Evolutionary conservation across 75 land plant species (phyloP).

Genomic region (Pinus albicaulis): DNA sequence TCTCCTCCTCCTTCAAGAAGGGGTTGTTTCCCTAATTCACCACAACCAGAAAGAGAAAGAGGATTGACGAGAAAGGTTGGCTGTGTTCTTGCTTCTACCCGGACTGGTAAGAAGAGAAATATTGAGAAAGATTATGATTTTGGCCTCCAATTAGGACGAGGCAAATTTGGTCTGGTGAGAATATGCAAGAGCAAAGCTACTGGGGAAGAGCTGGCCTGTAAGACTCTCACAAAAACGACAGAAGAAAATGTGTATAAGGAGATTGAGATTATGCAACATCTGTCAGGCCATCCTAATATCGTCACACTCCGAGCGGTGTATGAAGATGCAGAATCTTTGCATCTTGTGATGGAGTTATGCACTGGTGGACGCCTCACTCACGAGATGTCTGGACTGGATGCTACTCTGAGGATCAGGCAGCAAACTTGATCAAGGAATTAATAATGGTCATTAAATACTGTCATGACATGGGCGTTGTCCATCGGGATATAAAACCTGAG

Average conservation of each 20-base stretch:
- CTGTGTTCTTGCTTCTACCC: slow-evolving; percentile 44
- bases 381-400: slow-evolving; percentile 13
- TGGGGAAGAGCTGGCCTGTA: slow-evolving; percentile 76
- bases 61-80: slow-evolving; percentile 62
- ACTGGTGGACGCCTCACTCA: slow-evolving; percentile 20
- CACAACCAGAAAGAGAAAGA: too few species aligned
- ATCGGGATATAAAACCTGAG: slow-evolving; percentile 84
- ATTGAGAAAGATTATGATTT: slow-evolving; percentile 39
- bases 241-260: slow-evolving; percentile 22
- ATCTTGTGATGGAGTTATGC: slow-evolving; percentile 50
- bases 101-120: slow-evolving; percentile 42
- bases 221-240: slow-evolving; percentile 38
- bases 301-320: slow-evolving; percentile 31
- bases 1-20: slow-evolving; percentile 14
- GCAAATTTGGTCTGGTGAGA: slow-evolving; percentile 75
- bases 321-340: slow-evolving; percentile 31
- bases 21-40: slow-evolving; percentile 11
- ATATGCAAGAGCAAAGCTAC: slow-evolving; percentile 34
- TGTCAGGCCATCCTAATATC: slow-evolving; percentile 31
- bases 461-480: slow-evolving; percentile 52
- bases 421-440: slow-evolving; percentile 20
- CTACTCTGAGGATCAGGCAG: slow-evolving; percentile 26
- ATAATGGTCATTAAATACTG: slow-evolving; percentile 21
- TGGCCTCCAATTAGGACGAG: slow-evolving; percentile 57
- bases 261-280: slow-evolving; percentile 47